Evolutionary conservation across 345 rosid species (phyloP), one percentile per base, ranked within the genome.

Genomic region (Eucalyptus guilfoylei): DNA sequence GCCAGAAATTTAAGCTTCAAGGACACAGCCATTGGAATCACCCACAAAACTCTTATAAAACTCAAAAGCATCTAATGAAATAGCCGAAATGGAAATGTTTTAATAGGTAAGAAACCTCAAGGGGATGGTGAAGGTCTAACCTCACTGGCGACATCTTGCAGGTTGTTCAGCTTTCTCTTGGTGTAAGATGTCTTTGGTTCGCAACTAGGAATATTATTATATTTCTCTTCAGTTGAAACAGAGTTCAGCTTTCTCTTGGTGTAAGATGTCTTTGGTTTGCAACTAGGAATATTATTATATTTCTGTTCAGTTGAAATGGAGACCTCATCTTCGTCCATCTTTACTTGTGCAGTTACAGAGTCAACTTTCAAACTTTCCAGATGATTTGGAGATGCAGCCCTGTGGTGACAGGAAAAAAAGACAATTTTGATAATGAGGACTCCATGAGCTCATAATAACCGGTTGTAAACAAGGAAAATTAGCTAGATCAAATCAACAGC

Each of bases 281-380:
- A 86, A 50, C 85, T 54, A 11, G 49, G 54, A 88, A 81, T n/a
- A 89, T 89, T 49, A 44, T 44, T 88, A 42, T 87, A 19, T 76
- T 60, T 80, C 14, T 72, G 90, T 58, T 64, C 88, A 47, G 86
- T 90, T 81, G 88, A 49, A 40, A 67, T 19, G 24, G 86, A 72
- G 85, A 37, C 76, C 37, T 85, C 88, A 85, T 90, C 91, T 76
- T 90, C 88, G 42, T 89, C 92, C 89, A 92, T 87, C 86, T 47
- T 80, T n/a, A 17, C 49, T 76, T 40, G 47, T 40, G 14, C 28
- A 21, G 47, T 67, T 49, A 44, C 90, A 34, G 45, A 69, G 13
- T 48, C 80, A 45, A 24, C 85, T 60, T 86, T 86, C 86, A 69
- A 34, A 62, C 42, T 86, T 49, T 86, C 81, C 58, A 60, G 44